Evolutionary conservation across 441 rosid genomes (phyloP), one percentile per base, ranked within the genome.

Genomic region (Manihot esculenta): DNA sequence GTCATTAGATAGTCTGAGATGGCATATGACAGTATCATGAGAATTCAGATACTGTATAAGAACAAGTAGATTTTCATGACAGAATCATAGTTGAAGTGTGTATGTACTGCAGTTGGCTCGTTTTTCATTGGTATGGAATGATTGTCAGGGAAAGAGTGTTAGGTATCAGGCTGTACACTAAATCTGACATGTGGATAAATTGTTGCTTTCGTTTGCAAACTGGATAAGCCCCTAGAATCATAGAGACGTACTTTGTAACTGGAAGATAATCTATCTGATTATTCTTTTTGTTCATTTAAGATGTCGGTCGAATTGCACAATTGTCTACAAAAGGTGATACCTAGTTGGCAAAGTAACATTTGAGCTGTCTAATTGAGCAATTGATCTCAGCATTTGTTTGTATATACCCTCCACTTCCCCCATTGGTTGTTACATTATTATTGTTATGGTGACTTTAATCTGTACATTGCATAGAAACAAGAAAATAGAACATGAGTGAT

Each of bases 221-320:
- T 7, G 42, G 42, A 20, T 23, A n/a, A n/a, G 24, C 21, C 3
- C 56, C 23, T 51, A 23, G 56, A 51, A 51, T 49, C 21, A 49
- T 15, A 51, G 21, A 4, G 24, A 3, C n/a, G 3, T 18, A 51
- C 21, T 51, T 51, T 51, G 56, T 51, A n/a, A 3, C 56, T 5
- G 56, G 20, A 51, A 7, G 21, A 51, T 35, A 35, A 51, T 7
- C 21, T 54, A 23, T 10, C 59, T 54, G 2, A 23, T n/a, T 10
- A 13, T 53, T 53, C n/a, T 53, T 53, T 7, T 53, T 57, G 10
- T 30, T 58, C 62, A 58, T 58, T 58, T 27, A 62, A n/a, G 50
- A 45, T 44, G 35, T 30, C 35, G n/a, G 4, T 62, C 11, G 12
- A 23, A 11, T 63, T 44, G 66, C 10, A 12, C 14, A 33, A 44